Evolutionary conservation across 2,329 filamentous ascomycete species (phyloP), one percentile per base, ranked within the genome.

Genomic region (Colletotrichum siamense): DNA sequence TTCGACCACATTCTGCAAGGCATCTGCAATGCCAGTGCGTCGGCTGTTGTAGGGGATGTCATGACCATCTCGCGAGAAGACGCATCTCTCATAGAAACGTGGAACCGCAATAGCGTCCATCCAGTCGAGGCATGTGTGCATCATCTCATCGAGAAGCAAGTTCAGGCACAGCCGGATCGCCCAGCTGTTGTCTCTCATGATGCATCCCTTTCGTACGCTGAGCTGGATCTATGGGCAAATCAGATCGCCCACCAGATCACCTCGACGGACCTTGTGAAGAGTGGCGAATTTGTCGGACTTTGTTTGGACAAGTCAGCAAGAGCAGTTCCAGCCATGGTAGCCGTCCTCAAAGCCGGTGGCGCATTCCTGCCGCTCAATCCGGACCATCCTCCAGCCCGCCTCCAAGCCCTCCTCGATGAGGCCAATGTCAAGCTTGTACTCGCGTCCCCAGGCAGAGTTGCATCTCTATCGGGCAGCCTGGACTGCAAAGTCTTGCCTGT

Each of bases 321-420:
- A 24, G 70, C 70, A 7, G 32, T 68, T 3, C 32, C 64, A 1
- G 32, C 70, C 12, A 67, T 73, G 52, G 8, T 73, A 24, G 70
- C 63, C n/a, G 55, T 67, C 8, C 26, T 67, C 24, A 73, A 73
- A 32, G 65, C 71, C 15, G 71, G 61, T 15, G 55, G 65, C 5
- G 71, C 71, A 6, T 74, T 74, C 34, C 8, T 69, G 12, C 65
- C 59, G 13, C 71, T 70, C n/a, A 69, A 74, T 3, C 64, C 71
- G 7, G 44, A 52, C 22, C 61, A 63, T 34, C 63, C 64, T 2
- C 34, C 64, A 44, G 71, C 64, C 18, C 64, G 71, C 6, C 61
- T 67, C 6, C 62, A 73, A 36, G 24, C 39, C n/a, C 34, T 73
- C 3, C 30, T 77, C 1, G 24, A 74, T n/a, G 55, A 77, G 30